Evolutionary conservation across 768 basidiomycete genomes (phyloP).

Genomic region (Calocera cornea): DNA sequence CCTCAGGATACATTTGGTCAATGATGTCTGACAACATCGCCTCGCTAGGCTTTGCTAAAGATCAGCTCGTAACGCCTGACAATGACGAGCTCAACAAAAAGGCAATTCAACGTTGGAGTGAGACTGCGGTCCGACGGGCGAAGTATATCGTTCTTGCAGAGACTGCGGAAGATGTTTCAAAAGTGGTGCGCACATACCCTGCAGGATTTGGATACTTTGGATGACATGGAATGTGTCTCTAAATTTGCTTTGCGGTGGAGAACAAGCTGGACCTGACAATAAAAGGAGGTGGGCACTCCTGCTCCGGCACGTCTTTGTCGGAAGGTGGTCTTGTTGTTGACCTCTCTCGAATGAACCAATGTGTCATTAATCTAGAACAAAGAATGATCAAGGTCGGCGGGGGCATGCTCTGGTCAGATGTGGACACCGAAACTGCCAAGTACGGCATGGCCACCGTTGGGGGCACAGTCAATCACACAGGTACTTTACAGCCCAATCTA

Average conservation of each 20-base stretch:
- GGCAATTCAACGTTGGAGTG: neutral
- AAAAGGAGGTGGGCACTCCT: slow-evolving; percentile 10
- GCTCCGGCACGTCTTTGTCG: slow-evolving; percentile 7
- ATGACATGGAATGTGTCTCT: too few species aligned
- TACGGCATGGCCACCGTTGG: slow-evolving; percentile 16
- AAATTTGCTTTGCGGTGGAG: neutral
- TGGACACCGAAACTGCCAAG: slow-evolving; percentile 12
- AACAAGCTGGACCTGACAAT: slow-evolving; percentile 7
- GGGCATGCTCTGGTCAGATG: slow-evolving; percentile 9
- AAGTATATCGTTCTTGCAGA: neutral
- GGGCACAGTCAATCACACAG: slow-evolving; percentile 15
- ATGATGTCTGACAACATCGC: neutral
- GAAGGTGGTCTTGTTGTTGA: slow-evolving; percentile 11
- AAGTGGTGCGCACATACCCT: neutral
- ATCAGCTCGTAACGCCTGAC: neutral
- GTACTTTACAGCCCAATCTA: too few species aligned
- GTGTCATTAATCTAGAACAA: slow-evolving; percentile 7
- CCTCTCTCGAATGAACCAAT: slow-evolving; percentile 5
- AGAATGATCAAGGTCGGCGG: slow-evolving; percentile 9
- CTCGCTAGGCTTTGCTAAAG: neutral
- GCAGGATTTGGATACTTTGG: too few species aligned
- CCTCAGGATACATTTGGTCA: too few species aligned
- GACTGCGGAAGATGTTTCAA: neutral
- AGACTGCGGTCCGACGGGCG: neutral
- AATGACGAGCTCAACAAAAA: neutral